Percentiles rank a stretch among this genome's conserved stretches.
phyloP scores from a whole-genome alignment of 192 early-diverging fungal species.

The Piromyces finnis region DNA sequence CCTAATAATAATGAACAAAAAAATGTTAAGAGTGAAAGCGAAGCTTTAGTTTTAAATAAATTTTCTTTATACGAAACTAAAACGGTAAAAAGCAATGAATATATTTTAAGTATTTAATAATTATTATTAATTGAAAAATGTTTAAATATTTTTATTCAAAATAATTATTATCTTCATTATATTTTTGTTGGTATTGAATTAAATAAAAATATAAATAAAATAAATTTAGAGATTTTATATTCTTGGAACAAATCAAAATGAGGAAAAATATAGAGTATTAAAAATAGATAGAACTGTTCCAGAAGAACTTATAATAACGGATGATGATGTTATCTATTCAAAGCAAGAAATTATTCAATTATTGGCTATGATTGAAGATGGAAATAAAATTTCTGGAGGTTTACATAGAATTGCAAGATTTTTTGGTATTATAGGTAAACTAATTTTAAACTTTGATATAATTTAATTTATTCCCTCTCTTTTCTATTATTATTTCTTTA shows the following conservation, averaged over 20 bases:
- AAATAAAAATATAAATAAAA: neutral
- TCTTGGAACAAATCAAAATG: slow-evolving; percentile 63
- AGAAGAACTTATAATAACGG: slow-evolving; percentile 50
- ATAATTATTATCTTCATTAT: no score
- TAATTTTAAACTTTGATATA: no score
- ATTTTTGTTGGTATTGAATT: neutral
- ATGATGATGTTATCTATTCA: slow-evolving; percentile 61
- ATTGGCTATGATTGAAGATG: slow-evolving; percentile 57
- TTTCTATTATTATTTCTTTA: no score
- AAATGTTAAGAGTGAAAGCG: neutral
- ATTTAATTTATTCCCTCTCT: no score
- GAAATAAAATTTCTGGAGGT: slow-evolving; percentile 56
- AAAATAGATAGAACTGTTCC: slow-evolving; percentile 70
- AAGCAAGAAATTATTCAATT: slow-evolving; percentile 51
- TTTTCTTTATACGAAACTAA: slow-evolving; percentile 80
- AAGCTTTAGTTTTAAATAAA: neutral
- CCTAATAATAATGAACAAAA: neutral
- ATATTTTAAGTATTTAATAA: no score
- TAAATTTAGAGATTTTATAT: slow-evolving; percentile 50
- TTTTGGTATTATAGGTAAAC: slow-evolving; percentile 49
- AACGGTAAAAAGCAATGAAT: slow-evolving; percentile 26
- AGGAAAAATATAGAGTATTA: slow-evolving; percentile 58
- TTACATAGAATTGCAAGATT: slow-evolving; percentile 44
- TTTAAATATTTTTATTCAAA: no score
- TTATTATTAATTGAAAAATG: no score